These are phyloP conservation scores for Lodderomyces theae DNA, from an alignment of 1,139 yeast species.

Conservation along the genomic window DNA sequence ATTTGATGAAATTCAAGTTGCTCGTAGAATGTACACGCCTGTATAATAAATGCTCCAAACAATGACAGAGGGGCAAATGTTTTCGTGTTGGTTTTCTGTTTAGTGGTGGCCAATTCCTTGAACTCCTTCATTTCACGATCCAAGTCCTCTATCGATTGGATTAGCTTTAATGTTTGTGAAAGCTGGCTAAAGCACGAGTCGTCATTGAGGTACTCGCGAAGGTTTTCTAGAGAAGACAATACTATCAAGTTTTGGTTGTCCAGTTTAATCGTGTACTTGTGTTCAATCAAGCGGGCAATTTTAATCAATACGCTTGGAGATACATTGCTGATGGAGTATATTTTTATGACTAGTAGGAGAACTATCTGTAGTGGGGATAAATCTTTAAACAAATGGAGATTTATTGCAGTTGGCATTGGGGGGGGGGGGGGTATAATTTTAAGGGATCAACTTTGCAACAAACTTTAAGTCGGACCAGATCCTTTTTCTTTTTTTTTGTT, in stretches of 20 bases:
- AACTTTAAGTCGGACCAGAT: neutral
- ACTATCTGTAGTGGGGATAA: constrained; percentile 5
- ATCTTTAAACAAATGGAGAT: constrained; percentile 4
- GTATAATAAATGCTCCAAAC: constrained; percentile 36
- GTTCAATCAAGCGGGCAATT: constrained; percentile 10
- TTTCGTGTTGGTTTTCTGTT: constrained; percentile 1
- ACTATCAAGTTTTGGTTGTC: constrained; percentile 4
- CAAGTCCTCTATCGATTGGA: constrained; percentile 36
- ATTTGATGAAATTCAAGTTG: constrained; percentile 59
- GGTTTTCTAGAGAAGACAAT: constrained; percentile 5
- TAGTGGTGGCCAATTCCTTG: constrained; percentile 4
- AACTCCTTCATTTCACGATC: constrained; percentile 18
- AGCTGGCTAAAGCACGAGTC: constrained; percentile 7
- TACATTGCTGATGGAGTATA: constrained; percentile 1
- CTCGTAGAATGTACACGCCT: constrained; percentile 47
- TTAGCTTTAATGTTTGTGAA: constrained; percentile 26
- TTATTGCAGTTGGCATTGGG: constrained; percentile 2
- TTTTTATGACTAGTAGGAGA: neutral
- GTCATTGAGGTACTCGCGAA: constrained; percentile 7
- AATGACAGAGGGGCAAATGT: constrained; percentile 33
- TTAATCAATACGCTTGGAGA: constrained; percentile 4
- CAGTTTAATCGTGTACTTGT: constrained; percentile 1
- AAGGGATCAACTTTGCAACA: constrained; percentile 1
- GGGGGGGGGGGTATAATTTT: neutral
- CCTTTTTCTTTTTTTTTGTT: neutral